Percentiles rank a stretch among this genome's conserved stretches.
These are phyloP conservation scores for Penicillium diatomitis DNA, from an alignment of 495 filamentous ascomycete species.

Conservation along the genomic window DNA sequence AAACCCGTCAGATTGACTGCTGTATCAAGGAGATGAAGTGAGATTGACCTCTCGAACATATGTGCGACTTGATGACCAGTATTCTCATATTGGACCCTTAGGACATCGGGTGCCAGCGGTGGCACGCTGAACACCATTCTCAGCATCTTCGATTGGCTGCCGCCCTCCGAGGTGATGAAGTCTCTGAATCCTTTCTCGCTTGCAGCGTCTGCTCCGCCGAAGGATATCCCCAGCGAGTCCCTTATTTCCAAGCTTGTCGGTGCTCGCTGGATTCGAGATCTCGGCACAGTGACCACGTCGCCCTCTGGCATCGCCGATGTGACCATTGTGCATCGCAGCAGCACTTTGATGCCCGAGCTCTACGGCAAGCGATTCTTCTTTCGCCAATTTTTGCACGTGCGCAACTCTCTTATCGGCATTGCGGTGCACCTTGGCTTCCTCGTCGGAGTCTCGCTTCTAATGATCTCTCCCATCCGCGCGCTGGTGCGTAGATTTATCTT, in stretches of 20 bases:
- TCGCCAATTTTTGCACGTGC: constrained; percentile 54
- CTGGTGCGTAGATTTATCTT: constrained; percentile 45
- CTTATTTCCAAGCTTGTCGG: constrained; percentile 47
- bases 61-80: background rate
- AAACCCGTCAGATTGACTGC: constrained; percentile 50
- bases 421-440: constrained; percentile 48
- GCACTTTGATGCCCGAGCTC: constrained; percentile 58
- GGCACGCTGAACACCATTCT: constrained; percentile 63
- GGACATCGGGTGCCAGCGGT: constrained; percentile 53
- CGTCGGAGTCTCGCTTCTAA: constrained; percentile 42
- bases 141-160: constrained; percentile 53
- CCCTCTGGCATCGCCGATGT: constrained; percentile 50
- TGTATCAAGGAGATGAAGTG: constrained; percentile 56
- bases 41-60: constrained; percentile 6
- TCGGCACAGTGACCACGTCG: constrained; percentile 60
- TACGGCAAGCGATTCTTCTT: constrained; percentile 72
- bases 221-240: constrained; percentile 21
- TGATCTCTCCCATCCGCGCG: constrained; percentile 46
- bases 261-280: constrained; percentile 47
- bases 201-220: constrained; percentile 48
- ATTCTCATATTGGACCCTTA: constrained; percentile 6
- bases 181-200: constrained; percentile 55
- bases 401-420: constrained; percentile 49
- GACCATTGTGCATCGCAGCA: constrained; percentile 63
- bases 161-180: constrained; percentile 44